phyloP scores from a whole-genome alignment of 768 basidiomycete genomes.

The Suillus variegatus region DNA sequence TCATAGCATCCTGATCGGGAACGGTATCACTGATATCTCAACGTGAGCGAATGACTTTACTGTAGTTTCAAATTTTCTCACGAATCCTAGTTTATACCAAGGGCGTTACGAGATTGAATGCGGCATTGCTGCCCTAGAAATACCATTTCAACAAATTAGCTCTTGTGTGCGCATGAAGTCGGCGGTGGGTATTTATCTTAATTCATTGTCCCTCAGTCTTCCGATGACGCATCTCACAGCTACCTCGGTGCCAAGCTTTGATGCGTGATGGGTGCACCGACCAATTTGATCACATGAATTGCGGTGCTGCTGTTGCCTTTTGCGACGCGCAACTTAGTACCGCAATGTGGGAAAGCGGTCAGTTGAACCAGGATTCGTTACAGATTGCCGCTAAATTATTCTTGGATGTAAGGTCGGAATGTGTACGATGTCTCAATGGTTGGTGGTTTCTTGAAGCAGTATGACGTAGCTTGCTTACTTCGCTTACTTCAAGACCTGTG shows the following conservation, averaged over 20 bases:
- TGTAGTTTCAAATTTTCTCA: not conserved
- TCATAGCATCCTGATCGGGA: constrained; percentile 73
- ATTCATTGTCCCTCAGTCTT: constrained; percentile 5
- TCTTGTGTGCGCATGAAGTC: constrained; percentile 53
- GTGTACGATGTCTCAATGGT: constrained; percentile 63
- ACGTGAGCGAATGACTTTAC: constrained; percentile 35
- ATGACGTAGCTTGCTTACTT: constrained; percentile 4
- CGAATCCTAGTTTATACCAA: constrained; percentile 33
- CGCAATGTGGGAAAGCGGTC: constrained; percentile 40
- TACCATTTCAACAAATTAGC: constrained; percentile 47
- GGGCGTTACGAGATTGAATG: constrained; percentile 54
- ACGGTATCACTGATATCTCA: constrained; percentile 60
- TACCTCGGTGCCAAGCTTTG: constrained; percentile 65
- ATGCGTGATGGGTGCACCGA: constrained; percentile 64
- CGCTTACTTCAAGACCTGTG: constrained; percentile 20
- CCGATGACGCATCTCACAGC: constrained; percentile 34
- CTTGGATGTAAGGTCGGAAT: constrained; percentile 39
- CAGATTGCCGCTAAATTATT: not conserved
- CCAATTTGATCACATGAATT: constrained; percentile 62
- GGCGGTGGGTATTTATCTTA: constrained; percentile 40
- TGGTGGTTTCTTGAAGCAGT: constrained; percentile 1
- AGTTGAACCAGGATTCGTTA: constrained; percentile 15
- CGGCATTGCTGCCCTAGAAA: constrained; percentile 48
- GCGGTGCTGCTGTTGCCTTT: constrained; percentile 65
- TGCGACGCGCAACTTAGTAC: constrained; percentile 58